phyloP scores from a whole-genome alignment of 169 alveolate species.

The Eimeria falciformis region DNA sequence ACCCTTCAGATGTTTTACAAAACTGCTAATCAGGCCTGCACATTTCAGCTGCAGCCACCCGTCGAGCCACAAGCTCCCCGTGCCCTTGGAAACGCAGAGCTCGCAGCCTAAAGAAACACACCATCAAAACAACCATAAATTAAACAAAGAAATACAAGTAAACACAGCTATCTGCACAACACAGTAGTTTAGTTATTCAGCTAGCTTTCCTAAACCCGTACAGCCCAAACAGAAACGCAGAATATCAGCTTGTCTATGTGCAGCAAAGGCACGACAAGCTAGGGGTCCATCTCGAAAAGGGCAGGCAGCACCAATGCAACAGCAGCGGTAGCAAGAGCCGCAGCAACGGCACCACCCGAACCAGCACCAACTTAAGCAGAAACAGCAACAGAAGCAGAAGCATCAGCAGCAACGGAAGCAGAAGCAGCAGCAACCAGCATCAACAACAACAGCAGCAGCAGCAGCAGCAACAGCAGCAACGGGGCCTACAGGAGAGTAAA shows the following conservation, averaged over 20 bases:
- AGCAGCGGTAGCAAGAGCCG: neutral
- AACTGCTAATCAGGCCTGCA: constrained; percentile 58
- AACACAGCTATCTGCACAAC: neutral
- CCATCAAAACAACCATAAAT: neutral
- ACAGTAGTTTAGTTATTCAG: too few species aligned
- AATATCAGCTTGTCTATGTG: too few species aligned
- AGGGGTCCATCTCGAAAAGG: too few species aligned
- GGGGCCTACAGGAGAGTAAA: constrained; percentile 63
- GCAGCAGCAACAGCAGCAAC: neutral
- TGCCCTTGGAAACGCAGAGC: constrained; percentile 1
- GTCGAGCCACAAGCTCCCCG: constrained; percentile 54
- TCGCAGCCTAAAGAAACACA: constrained; percentile 38
- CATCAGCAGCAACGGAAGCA: too few species aligned
- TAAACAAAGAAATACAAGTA: neutral
- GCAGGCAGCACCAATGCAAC: too few species aligned
- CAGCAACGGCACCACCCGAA: neutral
- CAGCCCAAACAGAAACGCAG: neutral
- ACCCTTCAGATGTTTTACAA: constrained; percentile 32
- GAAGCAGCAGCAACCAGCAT: neutral
- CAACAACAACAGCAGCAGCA: neutral
- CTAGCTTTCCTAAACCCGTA: too few species aligned
- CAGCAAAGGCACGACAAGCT: too few species aligned
- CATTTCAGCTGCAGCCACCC: constrained; percentile 73
- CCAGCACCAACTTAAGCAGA: neutral
- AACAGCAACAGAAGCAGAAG: neutral